These are phyloP conservation scores for Aspergillus saccharolyticus DNA, from an alignment of 495 filamentous ascomycete genomes.

Conservation along the genomic window DNA sequence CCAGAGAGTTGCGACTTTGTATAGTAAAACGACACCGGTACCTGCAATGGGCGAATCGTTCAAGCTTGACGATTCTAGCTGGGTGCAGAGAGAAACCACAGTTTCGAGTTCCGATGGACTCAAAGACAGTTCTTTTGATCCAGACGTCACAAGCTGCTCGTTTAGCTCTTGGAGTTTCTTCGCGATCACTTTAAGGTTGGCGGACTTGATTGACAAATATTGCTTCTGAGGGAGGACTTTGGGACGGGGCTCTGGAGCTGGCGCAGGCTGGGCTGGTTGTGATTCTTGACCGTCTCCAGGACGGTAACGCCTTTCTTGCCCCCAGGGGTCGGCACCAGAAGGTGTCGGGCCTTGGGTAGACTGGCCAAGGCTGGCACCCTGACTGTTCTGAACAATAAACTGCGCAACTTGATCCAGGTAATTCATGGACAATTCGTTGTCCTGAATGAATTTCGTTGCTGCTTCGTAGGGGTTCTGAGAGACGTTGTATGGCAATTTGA, in stretches of 20 bases:
- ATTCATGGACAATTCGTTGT: conserved; percentile 83
- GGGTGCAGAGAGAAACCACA: conserved; percentile 49
- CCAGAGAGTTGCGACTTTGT: conserved; percentile 70
- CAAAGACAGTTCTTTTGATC: conserved; percentile 67
- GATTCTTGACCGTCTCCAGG: conserved; percentile 55
- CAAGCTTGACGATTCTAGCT: conserved; percentile 49
- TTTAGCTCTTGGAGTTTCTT: conserved; percentile 75
- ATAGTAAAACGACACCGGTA: conserved; percentile 51
- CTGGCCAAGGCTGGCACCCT: conserved; percentile 75
- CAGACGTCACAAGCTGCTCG: conserved; percentile 56
- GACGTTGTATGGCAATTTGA: conserved; percentile 91
- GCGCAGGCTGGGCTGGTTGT: conserved; percentile 26
- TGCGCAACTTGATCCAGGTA: conserved; percentile 93
- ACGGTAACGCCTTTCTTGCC: conserved; percentile 69
- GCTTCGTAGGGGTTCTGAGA: conserved; percentile 91
- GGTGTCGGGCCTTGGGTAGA: conserved; percentile 34
- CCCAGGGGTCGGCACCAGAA: conserved; percentile 65
- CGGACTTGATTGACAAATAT: conserved; percentile 69
- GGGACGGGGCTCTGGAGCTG: conserved; percentile 41
- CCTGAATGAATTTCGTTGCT: conserved; percentile 83
- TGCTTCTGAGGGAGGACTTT: conserved; percentile 73
- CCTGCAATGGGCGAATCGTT: conserved; percentile 34
- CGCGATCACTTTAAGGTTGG: conserved; percentile 57
- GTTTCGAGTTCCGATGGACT: conserved; percentile 62
- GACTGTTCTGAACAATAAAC: conserved; percentile 86